Conservation (phyloP, 345 rosid genomes). For the Pseudoturritis turrita region DNA sequence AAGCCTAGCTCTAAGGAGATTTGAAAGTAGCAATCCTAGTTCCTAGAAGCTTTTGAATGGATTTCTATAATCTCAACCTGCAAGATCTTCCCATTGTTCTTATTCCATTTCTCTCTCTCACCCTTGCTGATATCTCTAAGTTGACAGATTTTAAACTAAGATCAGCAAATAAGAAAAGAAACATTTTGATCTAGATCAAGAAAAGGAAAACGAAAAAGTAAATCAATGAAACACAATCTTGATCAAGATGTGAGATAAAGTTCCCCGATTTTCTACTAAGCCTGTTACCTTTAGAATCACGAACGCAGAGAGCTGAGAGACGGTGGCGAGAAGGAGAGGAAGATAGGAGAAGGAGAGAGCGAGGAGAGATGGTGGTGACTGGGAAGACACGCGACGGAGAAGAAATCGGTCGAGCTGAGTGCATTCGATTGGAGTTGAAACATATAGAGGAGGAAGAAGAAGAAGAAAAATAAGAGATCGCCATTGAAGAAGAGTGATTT, state of each 20-base stretch:
- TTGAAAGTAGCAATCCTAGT: neutral
- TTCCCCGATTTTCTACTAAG: neutral
- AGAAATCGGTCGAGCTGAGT: constrained; percentile 22
- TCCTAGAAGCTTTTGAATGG: too few species aligned
- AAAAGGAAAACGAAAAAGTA: neutral
- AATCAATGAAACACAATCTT: neutral
- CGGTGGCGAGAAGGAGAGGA: constrained; percentile 23
- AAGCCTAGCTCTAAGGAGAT: neutral
- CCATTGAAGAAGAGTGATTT: constrained; percentile 2
- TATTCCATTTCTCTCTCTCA: neutral
- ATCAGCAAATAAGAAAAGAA: neutral
- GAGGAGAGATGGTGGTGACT: constrained; percentile 11
- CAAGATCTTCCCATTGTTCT: neutral
- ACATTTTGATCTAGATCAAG: constrained; percentile 5
- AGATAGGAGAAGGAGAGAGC: constrained; percentile 29
- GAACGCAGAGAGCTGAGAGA: constrained; percentile 27
- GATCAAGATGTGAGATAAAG: neutral
- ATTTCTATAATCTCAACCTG: neutral
- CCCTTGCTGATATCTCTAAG: neutral
- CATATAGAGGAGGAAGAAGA: constrained; percentile 5
- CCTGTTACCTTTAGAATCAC: constrained; percentile 48
- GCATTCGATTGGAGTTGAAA: neutral
- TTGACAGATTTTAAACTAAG: neutral
- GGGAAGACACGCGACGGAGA: constrained; percentile 25
- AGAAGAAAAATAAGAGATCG: neutral